Evolutionary conservation across 306 rosid species (phyloP), one percentile per base, ranked within the genome.

Genomic region (Leucaena leucocephala): DNA sequence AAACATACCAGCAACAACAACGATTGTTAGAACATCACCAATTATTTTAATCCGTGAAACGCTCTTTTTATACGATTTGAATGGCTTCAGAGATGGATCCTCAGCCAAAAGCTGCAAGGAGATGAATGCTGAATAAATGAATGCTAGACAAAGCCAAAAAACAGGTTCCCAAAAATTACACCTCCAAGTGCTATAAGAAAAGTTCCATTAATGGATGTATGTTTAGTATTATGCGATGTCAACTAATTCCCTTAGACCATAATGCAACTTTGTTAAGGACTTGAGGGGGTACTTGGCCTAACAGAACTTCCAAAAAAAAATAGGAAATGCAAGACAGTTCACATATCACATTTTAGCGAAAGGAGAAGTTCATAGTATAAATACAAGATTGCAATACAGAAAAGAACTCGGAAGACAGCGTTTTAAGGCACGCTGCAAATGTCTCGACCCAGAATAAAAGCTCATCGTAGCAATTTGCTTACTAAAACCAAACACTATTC

Each of bases 21-120:
- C 91, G 64, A 90, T 52, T 8, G 96, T 95, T 48, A 93, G 88
- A 70, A 87, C 84, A 76, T 95, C 88, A 49, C 98, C 98, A 22
- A 93, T 7, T 81, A 73, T 86, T 80, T 85, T 93, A 70, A 95
- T 67, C 10, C 66, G 57, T 59, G 46, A 35, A 74, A 90, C 97
- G 46, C 85, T 87, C 84, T 88, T 82, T 92, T 89, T 93, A 68
- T 91, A 87, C 1, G 99, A 95, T 85, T 90, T 93, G 88, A 90
- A 95, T 72, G 90, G 96, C 78, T 78, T 89, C 54, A 95, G 81
- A 76, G 86, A 13, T 17, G 96, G 71, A 84, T 93, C 97, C 52
- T 87, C 86, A n/a, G 93, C 96, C 91, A 95, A 88, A 66, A 95
- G 93, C 99, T 95, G 92, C 87, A 50, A 84, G 45, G 46, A 12